Evolutionary conservation across 768 basidiomycete genomes (phyloP).

Genomic region (Russula ochroleuca): DNA sequence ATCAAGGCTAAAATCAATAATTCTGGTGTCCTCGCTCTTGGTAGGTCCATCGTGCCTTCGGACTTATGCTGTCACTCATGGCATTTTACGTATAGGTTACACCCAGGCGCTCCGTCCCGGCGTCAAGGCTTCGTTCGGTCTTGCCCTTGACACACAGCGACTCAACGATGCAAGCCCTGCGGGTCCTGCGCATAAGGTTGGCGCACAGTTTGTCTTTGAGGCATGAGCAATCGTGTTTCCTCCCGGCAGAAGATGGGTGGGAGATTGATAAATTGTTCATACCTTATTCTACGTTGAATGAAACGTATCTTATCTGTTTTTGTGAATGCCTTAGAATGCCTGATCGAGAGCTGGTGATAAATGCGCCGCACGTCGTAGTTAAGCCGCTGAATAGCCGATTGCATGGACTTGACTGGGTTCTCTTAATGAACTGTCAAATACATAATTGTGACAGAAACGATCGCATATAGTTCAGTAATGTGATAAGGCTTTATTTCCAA

Average conservation of each 20-base stretch:
- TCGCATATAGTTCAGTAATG: constrained; percentile 22
- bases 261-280: constrained; percentile 15
- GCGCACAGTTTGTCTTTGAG: constrained; percentile 28
- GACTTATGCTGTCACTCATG: constrained; percentile 21
- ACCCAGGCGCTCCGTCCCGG: constrained; percentile 93
- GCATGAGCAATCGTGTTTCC: constrained; percentile 20
- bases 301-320: constrained; percentile 7
- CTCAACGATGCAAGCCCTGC: constrained; percentile 61
- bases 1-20: constrained; percentile 99
- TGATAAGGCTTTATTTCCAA: constrained; percentile 24
- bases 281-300: constrained; percentile 20
- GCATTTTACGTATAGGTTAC: constrained; percentile 50
- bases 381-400: neutral
- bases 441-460: neutral
- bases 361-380: neutral
- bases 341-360: neutral
- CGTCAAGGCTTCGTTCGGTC: constrained; percentile 88
- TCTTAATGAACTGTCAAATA: neutral
- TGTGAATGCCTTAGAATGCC: neutral
- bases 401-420: neutral
- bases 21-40: constrained; percentile 81
- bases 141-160: constrained; percentile 91
- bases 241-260: neutral
- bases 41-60: constrained; percentile 36
- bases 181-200: constrained; percentile 70